Conservation (phyloP, 129 eudicot genomes). For the Apium graveolens region DNA sequence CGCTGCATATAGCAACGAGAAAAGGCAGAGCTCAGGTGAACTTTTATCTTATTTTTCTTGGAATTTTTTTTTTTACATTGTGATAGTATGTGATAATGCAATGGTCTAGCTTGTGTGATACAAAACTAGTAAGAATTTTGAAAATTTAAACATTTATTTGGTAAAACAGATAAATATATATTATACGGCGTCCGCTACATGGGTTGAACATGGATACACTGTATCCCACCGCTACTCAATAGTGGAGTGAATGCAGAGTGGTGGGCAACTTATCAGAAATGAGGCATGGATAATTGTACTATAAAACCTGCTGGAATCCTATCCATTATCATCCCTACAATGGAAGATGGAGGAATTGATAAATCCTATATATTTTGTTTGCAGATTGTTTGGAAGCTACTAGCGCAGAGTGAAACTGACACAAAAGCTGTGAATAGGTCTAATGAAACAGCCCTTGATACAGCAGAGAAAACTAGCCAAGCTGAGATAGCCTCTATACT, state of each 20-base stretch:
- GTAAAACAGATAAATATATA: no score
- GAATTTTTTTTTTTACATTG: not conserved
- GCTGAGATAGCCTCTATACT: constrained; percentile 43
- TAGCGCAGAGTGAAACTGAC: constrained; percentile 44
- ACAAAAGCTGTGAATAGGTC: constrained; percentile 59
- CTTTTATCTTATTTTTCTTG: not conserved
- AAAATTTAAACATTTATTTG: no score
- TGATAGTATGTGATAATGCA: not conserved
- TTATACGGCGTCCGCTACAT: no score
- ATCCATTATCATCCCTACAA: no score
- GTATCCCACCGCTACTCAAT: no score
- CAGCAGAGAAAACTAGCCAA: constrained; percentile 58
- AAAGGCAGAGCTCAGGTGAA: constrained; percentile 83
- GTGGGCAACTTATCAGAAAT: no score
- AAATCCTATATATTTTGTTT: not conserved
- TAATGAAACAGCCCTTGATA: constrained; percentile 79
- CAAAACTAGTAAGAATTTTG: no score
- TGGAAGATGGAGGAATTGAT: not conserved
- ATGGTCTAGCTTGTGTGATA: not conserved
- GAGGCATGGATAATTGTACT: no score
- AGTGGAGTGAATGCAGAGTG: no score
- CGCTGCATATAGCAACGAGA: constrained; percentile 79
- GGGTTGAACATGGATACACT: no score
- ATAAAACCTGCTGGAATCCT: no score
- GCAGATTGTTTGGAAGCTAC: constrained; percentile 64